These are phyloP conservation scores for Exophiala alcalophila DNA, from an alignment of 2,329 filamentous ascomycete genomes.

Conservation along the genomic window DNA sequence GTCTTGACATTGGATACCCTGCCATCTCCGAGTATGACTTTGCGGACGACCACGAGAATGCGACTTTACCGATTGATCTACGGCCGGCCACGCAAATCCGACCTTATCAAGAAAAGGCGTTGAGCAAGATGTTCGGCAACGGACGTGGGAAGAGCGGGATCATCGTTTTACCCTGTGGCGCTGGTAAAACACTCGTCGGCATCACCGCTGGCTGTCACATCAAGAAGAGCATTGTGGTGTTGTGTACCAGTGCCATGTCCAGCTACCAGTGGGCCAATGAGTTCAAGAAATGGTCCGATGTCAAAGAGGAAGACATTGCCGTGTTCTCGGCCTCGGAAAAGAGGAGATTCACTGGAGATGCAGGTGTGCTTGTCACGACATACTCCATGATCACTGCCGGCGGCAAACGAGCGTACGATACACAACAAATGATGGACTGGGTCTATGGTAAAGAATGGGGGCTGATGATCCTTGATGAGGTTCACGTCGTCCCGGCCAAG, in stretches of 20 bases:
- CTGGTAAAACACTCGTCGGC: conserved; percentile 95
- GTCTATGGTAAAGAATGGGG: conserved; percentile 89
- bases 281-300: conserved; percentile 99
- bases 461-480: conserved; percentile 93
- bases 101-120: conserved; percentile 92
- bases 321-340: conserved; percentile 95
- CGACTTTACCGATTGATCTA: conserved; percentile 89
- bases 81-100: conserved; percentile 86
- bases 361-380: conserved; percentile 94
- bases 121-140: conserved; percentile 99
- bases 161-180: conserved; percentile 93
- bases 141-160: conserved; percentile 95
- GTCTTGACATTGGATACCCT: conserved; percentile 79
- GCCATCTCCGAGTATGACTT: conserved; percentile 98
- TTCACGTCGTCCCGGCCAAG: conserved; percentile 94
- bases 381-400: conserved; percentile 94
- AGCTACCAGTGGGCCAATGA: conserved; percentile 96
- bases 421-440: conserved; percentile 97
- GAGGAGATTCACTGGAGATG: conserved; percentile 77
- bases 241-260: conserved; percentile 97
- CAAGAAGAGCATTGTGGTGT: conserved; percentile 91
- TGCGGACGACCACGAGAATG: conserved; percentile 81
- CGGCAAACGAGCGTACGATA: conserved; percentile 81
- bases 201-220: conserved; percentile 97
- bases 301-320: conserved; percentile 86